Percentiles rank a stretch among this genome's conserved stretches.
Evolutionary conservation across 2,329 filamentous ascomycete species (phyloP).

Genomic region (Dothideomycetidae sp.): DNA sequence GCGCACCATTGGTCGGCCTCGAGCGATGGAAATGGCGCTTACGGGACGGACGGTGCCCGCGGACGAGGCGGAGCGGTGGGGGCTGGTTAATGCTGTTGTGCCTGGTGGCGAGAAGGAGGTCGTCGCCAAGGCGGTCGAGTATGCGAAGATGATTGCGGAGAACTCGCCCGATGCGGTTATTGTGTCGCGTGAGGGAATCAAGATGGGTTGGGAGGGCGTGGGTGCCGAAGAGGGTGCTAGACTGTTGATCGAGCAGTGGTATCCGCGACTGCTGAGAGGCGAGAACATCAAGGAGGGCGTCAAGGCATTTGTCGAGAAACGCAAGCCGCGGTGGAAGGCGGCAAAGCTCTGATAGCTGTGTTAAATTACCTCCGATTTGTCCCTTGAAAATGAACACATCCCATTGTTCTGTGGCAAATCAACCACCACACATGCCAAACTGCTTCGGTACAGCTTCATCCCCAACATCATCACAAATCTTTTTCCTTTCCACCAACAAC

Average conservation of each 20-base stretch:
- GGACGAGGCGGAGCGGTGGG: conserved; percentile 48
- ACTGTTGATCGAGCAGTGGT: conserved; percentile 44
- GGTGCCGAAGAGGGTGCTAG: conserved; percentile 50
- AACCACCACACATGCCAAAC: too few relatives aligned
- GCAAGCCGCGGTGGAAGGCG: conserved; percentile 51
- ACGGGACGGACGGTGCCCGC: conserved; percentile 47
- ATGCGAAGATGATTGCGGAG: conserved; percentile 46
- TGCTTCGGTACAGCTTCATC: not conserved
- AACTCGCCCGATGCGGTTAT: conserved; percentile 60
- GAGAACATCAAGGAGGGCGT: conserved; percentile 66
- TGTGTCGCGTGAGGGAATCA: conserved; percentile 56
- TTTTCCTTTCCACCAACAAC: not conserved
- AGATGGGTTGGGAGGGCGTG: conserved; percentile 56
- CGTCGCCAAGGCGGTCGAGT: conserved; percentile 43
- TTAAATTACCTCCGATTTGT: too few relatives aligned
- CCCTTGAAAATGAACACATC: too few relatives aligned
- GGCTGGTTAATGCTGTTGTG: conserved; percentile 55
- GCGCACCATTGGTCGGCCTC: conserved; percentile 50
- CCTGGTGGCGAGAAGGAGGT: conserved; percentile 28
- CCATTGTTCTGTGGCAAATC: too few relatives aligned
- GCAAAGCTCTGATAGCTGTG: conserved; percentile 21
- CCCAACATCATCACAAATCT: not conserved
- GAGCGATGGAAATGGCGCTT: conserved; percentile 58
- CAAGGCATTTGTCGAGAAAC: conserved; percentile 61
- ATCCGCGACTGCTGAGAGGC: conserved; percentile 44